Evolutionary conservation across 805 yeast species (phyloP).

Genomic region (Sungouiozyma ichnusensis): DNA sequence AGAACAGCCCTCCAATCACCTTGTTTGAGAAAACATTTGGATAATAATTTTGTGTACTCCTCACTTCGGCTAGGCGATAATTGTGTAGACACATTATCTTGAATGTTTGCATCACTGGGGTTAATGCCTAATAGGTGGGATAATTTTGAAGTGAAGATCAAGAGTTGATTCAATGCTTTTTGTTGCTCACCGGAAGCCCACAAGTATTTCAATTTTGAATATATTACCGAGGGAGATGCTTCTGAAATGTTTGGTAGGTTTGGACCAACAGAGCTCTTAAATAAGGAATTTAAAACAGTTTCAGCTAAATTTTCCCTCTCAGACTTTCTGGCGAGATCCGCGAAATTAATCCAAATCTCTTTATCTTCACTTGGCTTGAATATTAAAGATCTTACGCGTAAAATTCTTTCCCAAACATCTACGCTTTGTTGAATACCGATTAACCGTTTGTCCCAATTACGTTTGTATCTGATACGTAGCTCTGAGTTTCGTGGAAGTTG

Average conservation of each 20-base stretch:
- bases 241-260: constrained; percentile 44
- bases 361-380: constrained; percentile 92
- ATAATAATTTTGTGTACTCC: constrained; percentile 73
- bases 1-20: constrained; percentile 96
- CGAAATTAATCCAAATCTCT: constrained; percentile 98
- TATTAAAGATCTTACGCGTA: constrained; percentile 85
- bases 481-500: constrained; percentile 75
- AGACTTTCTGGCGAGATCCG: constrained; percentile 88
- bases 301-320: constrained; percentile 90
- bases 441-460: constrained; percentile 83
- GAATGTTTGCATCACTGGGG: constrained; percentile 78
- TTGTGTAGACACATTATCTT: constrained; percentile 59
- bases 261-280: constrained; percentile 61
- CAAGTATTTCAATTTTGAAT: constrained; percentile 91
- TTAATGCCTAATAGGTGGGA: constrained; percentile 80
- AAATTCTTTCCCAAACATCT: constrained; percentile 96
- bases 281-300: constrained; percentile 68
- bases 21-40: constrained; percentile 91
- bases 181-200: constrained; percentile 90
- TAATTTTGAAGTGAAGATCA: constrained; percentile 85
- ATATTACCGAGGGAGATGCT: constrained; percentile 94
- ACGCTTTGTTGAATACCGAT: constrained; percentile 94
- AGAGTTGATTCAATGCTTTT: constrained; percentile 76
- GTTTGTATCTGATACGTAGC: constrained; percentile 28
- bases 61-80: constrained; percentile 53